Evolutionary conservation across 2,329 filamentous ascomycete species (phyloP).

Genomic region (Exophiala bonariae): DNA sequence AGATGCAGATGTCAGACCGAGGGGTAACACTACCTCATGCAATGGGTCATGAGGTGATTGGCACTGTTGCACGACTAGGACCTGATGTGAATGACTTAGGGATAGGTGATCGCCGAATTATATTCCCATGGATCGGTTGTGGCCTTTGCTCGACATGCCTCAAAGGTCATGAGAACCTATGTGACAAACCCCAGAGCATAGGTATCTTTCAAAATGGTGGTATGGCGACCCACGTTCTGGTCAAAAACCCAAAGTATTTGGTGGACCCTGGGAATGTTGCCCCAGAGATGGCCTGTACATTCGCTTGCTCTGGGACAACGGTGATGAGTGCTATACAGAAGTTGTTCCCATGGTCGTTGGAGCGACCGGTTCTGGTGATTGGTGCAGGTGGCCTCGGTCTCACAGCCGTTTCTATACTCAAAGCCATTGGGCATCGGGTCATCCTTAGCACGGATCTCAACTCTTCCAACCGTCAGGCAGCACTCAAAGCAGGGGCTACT

Average conservation of each 20-base stretch:
- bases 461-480: slow-evolving; percentile 10
- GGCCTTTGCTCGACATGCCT: slow-evolving; percentile 9
- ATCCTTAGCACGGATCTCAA: slow-evolving; percentile 18
- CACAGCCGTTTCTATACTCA: slow-evolving; percentile 18
- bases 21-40: slow-evolving; percentile 41
- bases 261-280: slow-evolving; percentile 8
- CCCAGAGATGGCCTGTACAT: not conserved
- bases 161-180: slow-evolving; percentile 12
- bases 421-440: slow-evolving; percentile 7
- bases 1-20: slow-evolving; percentile 29
- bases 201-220: slow-evolving; percentile 11
- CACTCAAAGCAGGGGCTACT: slow-evolving; percentile 13
- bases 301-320: slow-evolving; percentile 14
- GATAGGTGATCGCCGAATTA: slow-evolving; percentile 1
- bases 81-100: not conserved
- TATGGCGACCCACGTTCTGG: slow-evolving; percentile 17
- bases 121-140: slow-evolving; percentile 16
- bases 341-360: slow-evolving; percentile 7
- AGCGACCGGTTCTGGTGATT: slow-evolving; percentile 12
- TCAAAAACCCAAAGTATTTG: slow-evolving; percentile 18
- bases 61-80: slow-evolving; percentile 46
- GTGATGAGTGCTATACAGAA: slow-evolving; percentile 11
- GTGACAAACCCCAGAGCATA: slow-evolving; percentile 1
- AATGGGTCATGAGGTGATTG: slow-evolving; percentile 65
- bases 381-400: slow-evolving; percentile 14